Percentiles rank a stretch among this genome's conserved stretches.
phyloP scores from a whole-genome alignment of 169 alveolate genomes.

The Blepharisma undulans region DNA sequence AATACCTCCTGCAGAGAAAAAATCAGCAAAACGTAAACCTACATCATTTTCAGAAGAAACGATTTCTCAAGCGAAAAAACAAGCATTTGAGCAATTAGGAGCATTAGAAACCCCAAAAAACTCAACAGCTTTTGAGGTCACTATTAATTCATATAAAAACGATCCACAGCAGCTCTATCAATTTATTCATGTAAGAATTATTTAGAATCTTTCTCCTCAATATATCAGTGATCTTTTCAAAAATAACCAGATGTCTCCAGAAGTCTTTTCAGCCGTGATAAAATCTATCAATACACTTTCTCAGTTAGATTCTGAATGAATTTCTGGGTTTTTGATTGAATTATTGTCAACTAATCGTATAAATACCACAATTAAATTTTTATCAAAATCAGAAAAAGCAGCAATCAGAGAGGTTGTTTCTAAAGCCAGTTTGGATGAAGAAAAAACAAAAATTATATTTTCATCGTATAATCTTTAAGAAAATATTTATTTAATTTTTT shows the following conservation, averaged over 20 bases:
- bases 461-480: background rate
- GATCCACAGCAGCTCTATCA: background rate
- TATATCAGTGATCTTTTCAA: background rate
- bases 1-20: background rate
- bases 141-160: background rate
- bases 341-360: background rate
- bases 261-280: background rate
- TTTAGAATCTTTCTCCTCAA: background rate
- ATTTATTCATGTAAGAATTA: background rate
- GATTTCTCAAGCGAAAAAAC: background rate
- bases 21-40: background rate
- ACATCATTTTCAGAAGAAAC: background rate
- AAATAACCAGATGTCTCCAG: background rate
- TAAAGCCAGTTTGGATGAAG: background rate
- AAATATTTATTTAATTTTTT: too few species aligned
- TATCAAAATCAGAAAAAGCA: background rate
- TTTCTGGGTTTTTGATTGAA: background rate
- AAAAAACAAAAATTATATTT: background rate
- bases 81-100: background rate
- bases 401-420: background rate
- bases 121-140: background rate
- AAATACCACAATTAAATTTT: background rate
- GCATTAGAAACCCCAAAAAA: background rate
- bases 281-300: background rate
- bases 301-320: background rate